A percentile compares a stretch with the other conserved stretches of the same genome.
Conservation (phyloP, 768 basidiomycete species). For the Asterophora parasitica region DNA sequence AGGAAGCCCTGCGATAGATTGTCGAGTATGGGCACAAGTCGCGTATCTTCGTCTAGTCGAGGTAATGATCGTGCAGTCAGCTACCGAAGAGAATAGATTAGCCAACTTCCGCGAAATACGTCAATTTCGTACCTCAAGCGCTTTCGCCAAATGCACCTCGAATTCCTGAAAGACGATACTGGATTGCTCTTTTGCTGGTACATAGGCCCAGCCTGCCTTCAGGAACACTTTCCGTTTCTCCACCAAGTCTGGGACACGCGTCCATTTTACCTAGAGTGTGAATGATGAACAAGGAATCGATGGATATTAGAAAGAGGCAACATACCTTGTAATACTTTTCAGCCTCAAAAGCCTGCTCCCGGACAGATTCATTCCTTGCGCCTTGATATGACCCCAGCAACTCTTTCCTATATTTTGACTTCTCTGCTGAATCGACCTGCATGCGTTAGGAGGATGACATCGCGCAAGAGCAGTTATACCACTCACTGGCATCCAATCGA, state of each 20-base stretch:
- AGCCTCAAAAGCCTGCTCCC: slow-evolving; percentile 30
- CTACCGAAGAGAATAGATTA: slow-evolving; percentile 34
- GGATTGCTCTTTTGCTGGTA: slow-evolving; percentile 69
- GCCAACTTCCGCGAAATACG: background rate
- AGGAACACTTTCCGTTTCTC: slow-evolving; percentile 77
- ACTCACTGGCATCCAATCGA: slow-evolving; percentile 60
- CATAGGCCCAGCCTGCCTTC: slow-evolving; percentile 82
- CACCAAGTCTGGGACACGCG: slow-evolving; percentile 88
- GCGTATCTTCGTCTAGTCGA: slow-evolving; percentile 90
- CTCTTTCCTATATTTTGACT: slow-evolving; percentile 38
- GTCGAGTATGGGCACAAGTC: slow-evolving; percentile 81
- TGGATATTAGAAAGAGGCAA: background rate
- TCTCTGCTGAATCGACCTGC: slow-evolving; percentile 57
- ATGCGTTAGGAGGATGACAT: background rate
- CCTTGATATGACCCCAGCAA: slow-evolving; percentile 44
- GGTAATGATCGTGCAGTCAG: slow-evolving; percentile 82
- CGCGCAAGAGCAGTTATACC: background rate
- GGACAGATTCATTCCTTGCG: slow-evolving; percentile 29
- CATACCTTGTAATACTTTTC: slow-evolving; percentile 79
- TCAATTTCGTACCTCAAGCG: slow-evolving; percentile 58
- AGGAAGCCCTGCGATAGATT: slow-evolving; percentile 94
- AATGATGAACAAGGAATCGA: background rate
- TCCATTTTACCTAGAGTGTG: slow-evolving; percentile 82
- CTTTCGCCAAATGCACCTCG: slow-evolving; percentile 60
- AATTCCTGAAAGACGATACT: slow-evolving; percentile 90